These are phyloP conservation scores for Immersiporthe knoxdaviesiana DNA, from an alignment of 2,329 filamentous ascomycete species.

Conservation along the genomic window DNA sequence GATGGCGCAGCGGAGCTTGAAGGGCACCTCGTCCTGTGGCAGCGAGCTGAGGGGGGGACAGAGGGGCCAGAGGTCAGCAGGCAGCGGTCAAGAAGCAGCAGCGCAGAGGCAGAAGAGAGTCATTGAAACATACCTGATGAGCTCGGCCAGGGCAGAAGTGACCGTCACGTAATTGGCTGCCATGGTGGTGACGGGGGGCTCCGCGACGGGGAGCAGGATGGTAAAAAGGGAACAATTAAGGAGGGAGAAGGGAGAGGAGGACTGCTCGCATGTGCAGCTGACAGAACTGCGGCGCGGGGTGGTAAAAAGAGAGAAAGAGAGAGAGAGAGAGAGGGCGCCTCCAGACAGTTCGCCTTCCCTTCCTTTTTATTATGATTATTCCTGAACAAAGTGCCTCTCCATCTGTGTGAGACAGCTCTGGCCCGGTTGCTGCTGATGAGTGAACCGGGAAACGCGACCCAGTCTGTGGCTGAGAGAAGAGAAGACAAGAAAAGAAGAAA, in stretches of 20 bases:
- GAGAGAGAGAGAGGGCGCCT: too few species aligned
- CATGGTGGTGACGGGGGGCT: constrained; percentile 32
- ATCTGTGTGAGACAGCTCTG: constrained; percentile 16
- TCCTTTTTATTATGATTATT: constrained; percentile 1
- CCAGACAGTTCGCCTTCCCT: constrained; percentile 1
- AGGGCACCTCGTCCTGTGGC: constrained; percentile 83
- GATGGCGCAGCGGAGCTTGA: constrained; percentile 91
- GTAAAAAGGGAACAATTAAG: neutral
- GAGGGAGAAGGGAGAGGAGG: neutral
- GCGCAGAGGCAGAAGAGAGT: too few species aligned
- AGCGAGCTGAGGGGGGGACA: constrained; percentile 63
- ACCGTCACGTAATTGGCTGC: constrained; percentile 35
- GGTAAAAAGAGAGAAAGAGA: neutral
- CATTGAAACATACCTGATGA: constrained; percentile 54
- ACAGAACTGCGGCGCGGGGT: constrained; percentile 21
- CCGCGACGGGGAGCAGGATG: neutral
- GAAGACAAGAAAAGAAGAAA: neutral
- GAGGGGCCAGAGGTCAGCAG: constrained; percentile 25
- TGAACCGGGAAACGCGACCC: neutral
- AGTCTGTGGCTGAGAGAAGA: neutral
- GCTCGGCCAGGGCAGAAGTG: constrained; percentile 59
- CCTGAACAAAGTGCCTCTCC: constrained; percentile 8
- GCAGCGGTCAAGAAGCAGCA: neutral
- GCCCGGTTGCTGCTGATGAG: constrained; percentile 6
- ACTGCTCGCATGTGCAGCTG: constrained; percentile 20